Percentiles rank a stretch among this genome's conserved stretches.
Conservation (phyloP, 2,329 filamentous ascomycete genomes). For the Paraphoma chrysanthemicola region DNA sequence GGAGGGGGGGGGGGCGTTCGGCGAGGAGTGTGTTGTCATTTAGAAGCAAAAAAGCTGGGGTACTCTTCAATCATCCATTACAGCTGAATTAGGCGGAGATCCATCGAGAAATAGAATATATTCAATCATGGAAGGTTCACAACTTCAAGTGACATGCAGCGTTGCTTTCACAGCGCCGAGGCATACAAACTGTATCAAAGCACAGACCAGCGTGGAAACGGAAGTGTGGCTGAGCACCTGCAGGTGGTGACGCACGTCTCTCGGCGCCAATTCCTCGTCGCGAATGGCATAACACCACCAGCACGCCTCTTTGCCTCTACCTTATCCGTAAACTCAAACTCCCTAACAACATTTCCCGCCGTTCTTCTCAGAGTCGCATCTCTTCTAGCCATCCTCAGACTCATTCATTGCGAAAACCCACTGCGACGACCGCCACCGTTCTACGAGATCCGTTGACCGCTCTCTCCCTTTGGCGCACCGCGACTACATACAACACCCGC, state of each 20-base stretch:
- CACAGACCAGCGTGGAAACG: background rate
- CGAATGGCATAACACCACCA: background rate
- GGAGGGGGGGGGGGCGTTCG: background rate
- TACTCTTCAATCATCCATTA: too few species aligned
- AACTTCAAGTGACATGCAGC: background rate
- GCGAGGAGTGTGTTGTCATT: background rate
- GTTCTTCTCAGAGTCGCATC: too few species aligned
- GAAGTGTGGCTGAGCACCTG: constrained; percentile 1
- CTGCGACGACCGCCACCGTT: background rate
- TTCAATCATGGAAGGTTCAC: too few species aligned
- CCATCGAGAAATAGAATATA: too few species aligned
- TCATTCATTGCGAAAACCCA: too few species aligned
- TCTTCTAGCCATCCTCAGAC: too few species aligned
- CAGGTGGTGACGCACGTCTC: constrained; percentile 6
- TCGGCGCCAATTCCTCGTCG: constrained; percentile 5
- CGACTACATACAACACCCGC: background rate
- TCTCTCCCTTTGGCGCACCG: background rate
- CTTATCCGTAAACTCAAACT: background rate
- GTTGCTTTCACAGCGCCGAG: background rate
- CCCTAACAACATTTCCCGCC: background rate
- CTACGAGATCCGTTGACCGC: background rate
- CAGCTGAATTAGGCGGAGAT: too few species aligned
- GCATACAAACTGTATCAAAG: background rate
- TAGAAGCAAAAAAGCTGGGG: background rate
- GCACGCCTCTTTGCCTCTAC: background rate